phyloP scores from a whole-genome alignment of 106 monocot species.

The Alisma plantagoaquatica region DNA sequence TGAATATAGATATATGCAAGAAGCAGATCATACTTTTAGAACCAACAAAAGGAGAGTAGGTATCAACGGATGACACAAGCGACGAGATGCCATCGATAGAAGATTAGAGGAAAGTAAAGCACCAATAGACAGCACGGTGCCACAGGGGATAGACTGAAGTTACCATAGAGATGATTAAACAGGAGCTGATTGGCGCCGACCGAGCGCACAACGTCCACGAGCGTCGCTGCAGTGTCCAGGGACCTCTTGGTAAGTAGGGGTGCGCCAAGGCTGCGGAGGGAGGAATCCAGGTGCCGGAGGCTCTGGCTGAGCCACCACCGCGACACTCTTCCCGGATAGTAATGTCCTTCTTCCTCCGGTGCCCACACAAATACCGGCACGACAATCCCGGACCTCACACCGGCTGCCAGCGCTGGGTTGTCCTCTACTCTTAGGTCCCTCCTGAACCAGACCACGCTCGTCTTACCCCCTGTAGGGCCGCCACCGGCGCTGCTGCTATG shows the following conservation, averaged over 20 bases:
- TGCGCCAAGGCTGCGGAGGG: conserved; percentile 59
- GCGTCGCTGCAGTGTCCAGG: conserved; percentile 39
- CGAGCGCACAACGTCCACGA: conserved; percentile 39
- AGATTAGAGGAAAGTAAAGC: too few relatives aligned
- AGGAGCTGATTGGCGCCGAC: conserved; percentile 59
- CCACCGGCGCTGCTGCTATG: conserved; percentile 9
- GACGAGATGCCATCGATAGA: too few relatives aligned
- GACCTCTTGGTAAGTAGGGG: conserved; percentile 69
- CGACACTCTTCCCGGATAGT: conserved; percentile 81
- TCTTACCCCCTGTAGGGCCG: conserved; percentile 7
- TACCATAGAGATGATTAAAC: conserved; percentile 93
- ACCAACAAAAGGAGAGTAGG: too few relatives aligned
- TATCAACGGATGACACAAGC: too few relatives aligned
- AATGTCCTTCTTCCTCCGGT: conserved; percentile 78
- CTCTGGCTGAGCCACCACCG: conserved; percentile 92
- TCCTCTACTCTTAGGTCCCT: conserved; percentile 89
- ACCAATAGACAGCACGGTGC: too few relatives aligned
- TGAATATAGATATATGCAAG: too few relatives aligned
- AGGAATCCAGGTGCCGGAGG: conserved; percentile 52
- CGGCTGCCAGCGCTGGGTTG: conserved; percentile 85
- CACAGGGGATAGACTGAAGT: too few relatives aligned
- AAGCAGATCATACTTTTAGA: too few relatives aligned
- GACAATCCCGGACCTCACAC: conserved; percentile 57
- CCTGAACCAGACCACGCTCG: conserved; percentile 81
- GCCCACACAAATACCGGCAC: conserved; percentile 75